phyloP scores from a whole-genome alignment of 257 asterid genomes.

The Ballota nigra region DNA sequence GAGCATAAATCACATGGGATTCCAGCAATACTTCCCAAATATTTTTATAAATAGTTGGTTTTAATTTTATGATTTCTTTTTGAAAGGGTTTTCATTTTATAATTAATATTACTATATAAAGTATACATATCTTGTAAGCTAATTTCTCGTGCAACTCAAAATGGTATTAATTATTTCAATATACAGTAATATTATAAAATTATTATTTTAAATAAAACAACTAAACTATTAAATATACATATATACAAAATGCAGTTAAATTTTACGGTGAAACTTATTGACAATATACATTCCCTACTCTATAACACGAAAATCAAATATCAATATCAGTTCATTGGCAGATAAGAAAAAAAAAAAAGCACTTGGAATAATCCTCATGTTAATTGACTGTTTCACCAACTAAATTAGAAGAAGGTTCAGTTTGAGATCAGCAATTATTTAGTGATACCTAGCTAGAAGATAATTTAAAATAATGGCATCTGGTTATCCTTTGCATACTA shows the following conservation, averaged over 20 bases:
- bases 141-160: no score
- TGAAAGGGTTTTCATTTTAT: no score
- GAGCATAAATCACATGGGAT: conserved; percentile 12
- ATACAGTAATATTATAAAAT: no score
- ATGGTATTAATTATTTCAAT: no score
- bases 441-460: conserved; percentile 31
- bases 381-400: conserved; percentile 33
- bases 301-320: neutral
- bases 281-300: no score
- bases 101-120: no score
- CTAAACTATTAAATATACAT: no score
- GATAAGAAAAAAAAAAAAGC: neutral
- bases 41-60: neutral
- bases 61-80: neutral
- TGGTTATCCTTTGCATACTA: conserved; percentile 10
- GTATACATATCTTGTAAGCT: no score
- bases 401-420: conserved; percentile 25
- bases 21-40: neutral
- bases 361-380: conserved; percentile 22
- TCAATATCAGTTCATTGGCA: neutral
- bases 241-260: no score
- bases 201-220: no score
- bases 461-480: conserved; percentile 38
- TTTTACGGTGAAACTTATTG: no score
- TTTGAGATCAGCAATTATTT: conserved; percentile 25